Evolutionary conservation across 768 basidiomycete genomes (phyloP).

Genomic region (Hirschioporus abietinus): DNA sequence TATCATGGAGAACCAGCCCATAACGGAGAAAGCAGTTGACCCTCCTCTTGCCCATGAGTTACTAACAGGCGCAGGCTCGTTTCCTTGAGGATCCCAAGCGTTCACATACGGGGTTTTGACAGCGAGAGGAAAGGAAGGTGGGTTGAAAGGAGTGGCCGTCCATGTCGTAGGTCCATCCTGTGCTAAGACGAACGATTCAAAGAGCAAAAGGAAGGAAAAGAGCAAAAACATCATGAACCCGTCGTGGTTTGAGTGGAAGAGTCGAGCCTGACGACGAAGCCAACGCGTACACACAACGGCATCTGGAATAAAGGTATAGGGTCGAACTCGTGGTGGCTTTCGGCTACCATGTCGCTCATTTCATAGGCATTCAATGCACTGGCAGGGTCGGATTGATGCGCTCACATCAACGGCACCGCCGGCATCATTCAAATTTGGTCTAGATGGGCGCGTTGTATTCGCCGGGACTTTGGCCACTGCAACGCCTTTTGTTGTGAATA

Average conservation of each 20-base stretch:
- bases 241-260: background rate
- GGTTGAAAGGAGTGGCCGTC: slow-evolving; percentile 51
- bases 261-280: background rate
- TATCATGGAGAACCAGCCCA: slow-evolving; percentile 14
- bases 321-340: background rate
- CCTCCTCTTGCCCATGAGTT: slow-evolving; percentile 11
- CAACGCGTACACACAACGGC: background rate
- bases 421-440: too few species aligned
- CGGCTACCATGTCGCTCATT: background rate
- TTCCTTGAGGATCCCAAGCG: slow-evolving; percentile 58
- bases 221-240: background rate
- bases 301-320: background rate
- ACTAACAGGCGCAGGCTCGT: slow-evolving; percentile 19
- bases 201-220: background rate
- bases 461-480: too few species aligned
- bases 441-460: too few species aligned
- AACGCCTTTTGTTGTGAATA: too few species aligned
- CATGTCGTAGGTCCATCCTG: slow-evolving; percentile 23
- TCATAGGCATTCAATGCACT: too few species aligned
- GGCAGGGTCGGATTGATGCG: too few species aligned
- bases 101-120: slow-evolving; percentile 63
- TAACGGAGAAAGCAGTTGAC: background rate
- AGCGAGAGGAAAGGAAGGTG: slow-evolving; percentile 59
- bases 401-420: too few species aligned
- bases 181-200: background rate